Conservation (phyloP, 1,284 basidiomycete genomes). For the Trichosporon asahii region DNA sequence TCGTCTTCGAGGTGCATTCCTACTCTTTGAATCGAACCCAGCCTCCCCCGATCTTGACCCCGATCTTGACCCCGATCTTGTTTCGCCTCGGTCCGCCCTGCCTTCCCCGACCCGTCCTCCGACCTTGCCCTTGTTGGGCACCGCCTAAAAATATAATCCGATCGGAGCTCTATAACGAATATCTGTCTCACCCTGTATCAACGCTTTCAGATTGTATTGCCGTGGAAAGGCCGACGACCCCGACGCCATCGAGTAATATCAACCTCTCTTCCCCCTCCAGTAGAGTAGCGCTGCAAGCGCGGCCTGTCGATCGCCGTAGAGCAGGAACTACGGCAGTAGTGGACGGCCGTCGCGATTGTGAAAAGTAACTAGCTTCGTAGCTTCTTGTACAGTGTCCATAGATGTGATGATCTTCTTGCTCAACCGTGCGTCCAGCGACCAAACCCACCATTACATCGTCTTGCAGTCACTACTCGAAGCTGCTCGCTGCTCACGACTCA, state of each 20-base stretch:
- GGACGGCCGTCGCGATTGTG: not conserved
- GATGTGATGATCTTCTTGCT: constrained; percentile 3
- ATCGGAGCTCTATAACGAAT: not conserved
- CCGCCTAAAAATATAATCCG: not conserved
- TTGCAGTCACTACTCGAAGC: too few species aligned
- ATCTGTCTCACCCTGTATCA: not conserved
- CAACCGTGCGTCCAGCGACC: too few species aligned
- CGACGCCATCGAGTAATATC: not conserved
- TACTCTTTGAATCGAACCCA: not conserved
- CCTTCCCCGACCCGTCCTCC: not conserved
- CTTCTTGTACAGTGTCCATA: not conserved
- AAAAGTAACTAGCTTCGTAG: not conserved
- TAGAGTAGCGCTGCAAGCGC: not conserved
- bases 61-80: not conserved
- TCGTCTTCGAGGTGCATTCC: not conserved
- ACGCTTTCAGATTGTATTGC: not conserved
- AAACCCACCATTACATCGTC: too few species aligned
- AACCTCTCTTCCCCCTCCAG: not conserved
- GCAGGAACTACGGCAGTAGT: not conserved
- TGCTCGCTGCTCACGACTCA: too few species aligned
- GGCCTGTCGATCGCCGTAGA: not conserved
- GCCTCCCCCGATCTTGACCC: not conserved
- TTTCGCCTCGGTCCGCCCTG: not conserved
- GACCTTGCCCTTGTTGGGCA: not conserved
- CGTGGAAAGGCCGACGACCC: not conserved